Percentiles rank a stretch among this genome's conserved stretches.
phyloP scores from a whole-genome alignment of 345 rosid genomes.

The Citrus maxima region DNA sequence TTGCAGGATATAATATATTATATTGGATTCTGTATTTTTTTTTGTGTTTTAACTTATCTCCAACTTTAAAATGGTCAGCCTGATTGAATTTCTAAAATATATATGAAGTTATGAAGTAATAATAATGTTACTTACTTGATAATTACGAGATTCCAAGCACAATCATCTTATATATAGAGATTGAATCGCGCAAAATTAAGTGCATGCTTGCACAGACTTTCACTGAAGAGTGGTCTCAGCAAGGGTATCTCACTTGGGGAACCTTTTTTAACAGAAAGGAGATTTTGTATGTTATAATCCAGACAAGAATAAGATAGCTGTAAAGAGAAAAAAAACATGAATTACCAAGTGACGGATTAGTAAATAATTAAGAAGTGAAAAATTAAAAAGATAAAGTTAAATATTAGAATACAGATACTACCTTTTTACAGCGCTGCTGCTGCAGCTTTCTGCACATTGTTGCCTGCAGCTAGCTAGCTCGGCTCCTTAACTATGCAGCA shows the following conservation, averaged over 20 bases:
- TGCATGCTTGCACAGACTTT: background rate
- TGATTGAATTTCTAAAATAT: too few relatives aligned
- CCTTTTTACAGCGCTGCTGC: conserved; percentile 45
- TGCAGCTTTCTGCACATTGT: conserved; percentile 36
- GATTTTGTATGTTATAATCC: conserved; percentile 15
- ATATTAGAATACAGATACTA: conserved; percentile 39
- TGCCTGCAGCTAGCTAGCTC: conserved; percentile 21
- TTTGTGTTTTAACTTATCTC: too few relatives aligned
- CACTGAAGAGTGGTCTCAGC: conserved; percentile 2
- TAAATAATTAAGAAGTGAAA: background rate
- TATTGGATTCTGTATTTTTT: too few relatives aligned
- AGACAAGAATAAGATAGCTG: conserved; percentile 23
- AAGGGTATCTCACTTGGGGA: background rate
- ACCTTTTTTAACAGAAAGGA: conserved; percentile 5
- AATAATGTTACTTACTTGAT: background rate
- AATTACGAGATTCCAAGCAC: background rate
- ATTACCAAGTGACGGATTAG: conserved; percentile 14
- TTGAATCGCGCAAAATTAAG: background rate
- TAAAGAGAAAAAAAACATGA: conserved; percentile 13
- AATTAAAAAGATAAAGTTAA: conserved; percentile 17
- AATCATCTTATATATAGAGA: background rate
- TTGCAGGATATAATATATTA: too few relatives aligned
- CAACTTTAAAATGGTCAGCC: too few relatives aligned
- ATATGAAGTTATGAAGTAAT: too few relatives aligned
- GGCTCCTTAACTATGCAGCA: conserved; percentile 38